phyloP scores from a whole-genome alignment of 371 early-diverging fungal genomes.

The Smittium culicis region DNA sequence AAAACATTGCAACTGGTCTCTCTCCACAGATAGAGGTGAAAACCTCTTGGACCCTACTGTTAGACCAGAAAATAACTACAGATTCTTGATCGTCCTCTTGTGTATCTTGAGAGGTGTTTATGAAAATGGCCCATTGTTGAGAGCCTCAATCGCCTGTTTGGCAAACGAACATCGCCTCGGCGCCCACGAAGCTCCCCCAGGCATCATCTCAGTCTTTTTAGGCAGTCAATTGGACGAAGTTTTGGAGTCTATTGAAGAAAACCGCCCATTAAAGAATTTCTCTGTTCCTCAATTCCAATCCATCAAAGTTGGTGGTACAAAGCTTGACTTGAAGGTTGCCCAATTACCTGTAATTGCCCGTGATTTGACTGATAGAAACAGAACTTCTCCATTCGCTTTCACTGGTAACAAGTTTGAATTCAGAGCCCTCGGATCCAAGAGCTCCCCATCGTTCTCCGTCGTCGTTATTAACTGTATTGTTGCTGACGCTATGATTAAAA shows the following conservation, averaged over 20 bases:
- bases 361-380: slow-evolving; percentile 96
- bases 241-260: slow-evolving; percentile 74
- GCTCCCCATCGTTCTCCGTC: slow-evolving; percentile 91
- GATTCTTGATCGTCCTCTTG: slow-evolving; percentile 85
- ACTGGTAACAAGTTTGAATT: slow-evolving; percentile 99
- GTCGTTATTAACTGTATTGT: slow-evolving; percentile 86
- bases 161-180: slow-evolving; percentile 96
- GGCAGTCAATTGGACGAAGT: slow-evolving; percentile 91
- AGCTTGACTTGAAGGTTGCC: slow-evolving; percentile 86
- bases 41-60: slow-evolving; percentile 89
- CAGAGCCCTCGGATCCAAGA: slow-evolving; percentile 97
- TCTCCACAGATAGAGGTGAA: slow-evolving; percentile 85
- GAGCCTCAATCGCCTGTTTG: slow-evolving; percentile 80
- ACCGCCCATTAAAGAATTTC: slow-evolving; percentile 66
- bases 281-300: slow-evolving; percentile 68
- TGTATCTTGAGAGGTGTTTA: slow-evolving; percentile 80
- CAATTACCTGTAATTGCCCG: slow-evolving; percentile 80
- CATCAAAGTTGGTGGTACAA: slow-evolving; percentile 88
- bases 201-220: slow-evolving; percentile 90
- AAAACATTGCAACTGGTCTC: slow-evolving; percentile 98
- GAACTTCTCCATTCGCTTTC: slow-evolving; percentile 97
- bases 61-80: slow-evolving; percentile 88
- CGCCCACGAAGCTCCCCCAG: slow-evolving; percentile 96
- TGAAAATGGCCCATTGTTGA: slow-evolving; percentile 76
- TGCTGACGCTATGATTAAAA: slow-evolving; percentile 60